Percentiles rank a stretch among this genome's conserved stretches.
Conservation (phyloP, 176 grass and related monocot genomes). For the Carex scoparia region DNA sequence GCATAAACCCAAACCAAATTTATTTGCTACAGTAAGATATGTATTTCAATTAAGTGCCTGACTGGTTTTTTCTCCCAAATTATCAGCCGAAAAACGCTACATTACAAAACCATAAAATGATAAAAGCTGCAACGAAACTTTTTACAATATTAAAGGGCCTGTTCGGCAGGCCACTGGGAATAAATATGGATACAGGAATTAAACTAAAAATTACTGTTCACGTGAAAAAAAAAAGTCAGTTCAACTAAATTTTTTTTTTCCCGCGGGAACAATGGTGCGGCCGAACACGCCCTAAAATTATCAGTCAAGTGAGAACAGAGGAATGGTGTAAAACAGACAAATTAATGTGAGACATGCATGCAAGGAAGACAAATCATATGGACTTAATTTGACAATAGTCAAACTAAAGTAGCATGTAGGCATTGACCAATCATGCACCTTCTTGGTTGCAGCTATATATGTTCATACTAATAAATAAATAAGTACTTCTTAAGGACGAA, state of each 20-base stretch:
- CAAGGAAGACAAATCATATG: not conserved
- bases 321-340: not conserved
- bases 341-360: not conserved
- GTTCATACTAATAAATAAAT: not conserved
- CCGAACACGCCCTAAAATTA: too few relatives aligned
- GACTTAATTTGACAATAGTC: not conserved
- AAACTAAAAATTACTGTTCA: too few relatives aligned
- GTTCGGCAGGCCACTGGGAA: too few relatives aligned
- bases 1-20: not conserved
- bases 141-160: not conserved
- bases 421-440: not conserved
- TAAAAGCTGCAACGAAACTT: not conserved
- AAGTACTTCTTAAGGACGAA: too few relatives aligned
- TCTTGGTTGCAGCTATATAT: not conserved
- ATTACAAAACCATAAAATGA: not conserved
- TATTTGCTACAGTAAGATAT: not conserved
- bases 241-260: too few relatives aligned
- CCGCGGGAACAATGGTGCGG: too few relatives aligned
- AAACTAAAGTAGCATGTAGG: not conserved
- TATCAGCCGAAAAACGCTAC: not conserved
- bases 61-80: not conserved
- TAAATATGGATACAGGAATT: too few relatives aligned
- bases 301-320: not conserved
- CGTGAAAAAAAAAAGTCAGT: too few relatives aligned
- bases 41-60: not conserved